Conservation (phyloP, 2,329 filamentous ascomycete genomes). For the Westerdykella ornata region DNA sequence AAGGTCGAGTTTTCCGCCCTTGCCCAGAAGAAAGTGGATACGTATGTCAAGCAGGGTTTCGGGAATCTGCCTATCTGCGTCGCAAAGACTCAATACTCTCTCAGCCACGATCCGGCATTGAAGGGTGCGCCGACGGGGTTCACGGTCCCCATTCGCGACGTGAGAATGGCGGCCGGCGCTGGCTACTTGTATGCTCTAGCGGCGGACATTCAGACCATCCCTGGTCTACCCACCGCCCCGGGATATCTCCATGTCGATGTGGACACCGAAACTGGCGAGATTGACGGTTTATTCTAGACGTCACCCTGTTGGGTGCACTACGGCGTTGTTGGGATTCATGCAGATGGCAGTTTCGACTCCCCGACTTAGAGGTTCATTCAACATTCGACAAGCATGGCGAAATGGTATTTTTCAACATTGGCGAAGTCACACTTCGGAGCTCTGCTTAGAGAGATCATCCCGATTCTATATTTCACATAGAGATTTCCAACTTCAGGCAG, state of each 20-base stretch:
- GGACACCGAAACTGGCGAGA: slow-evolving; percentile 47
- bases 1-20: slow-evolving; percentile 89
- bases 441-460: no score
- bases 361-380: slow-evolving; percentile 4
- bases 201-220: slow-evolving; percentile 97
- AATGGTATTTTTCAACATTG: slow-evolving; percentile 2
- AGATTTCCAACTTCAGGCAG: no score
- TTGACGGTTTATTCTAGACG: slow-evolving; percentile 70
- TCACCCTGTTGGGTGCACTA: not conserved
- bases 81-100: slow-evolving; percentile 96
- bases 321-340: slow-evolving; percentile 1
- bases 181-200: slow-evolving; percentile 78
- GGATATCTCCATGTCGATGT: slow-evolving; percentile 92
- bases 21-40: slow-evolving; percentile 93
- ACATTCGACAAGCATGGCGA: slow-evolving; percentile 6
- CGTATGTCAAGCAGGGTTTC: slow-evolving; percentile 86
- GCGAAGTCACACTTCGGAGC: no score
- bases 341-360: slow-evolving; percentile 1
- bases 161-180: slow-evolving; percentile 86
- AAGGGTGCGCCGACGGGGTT: slow-evolving; percentile 96
- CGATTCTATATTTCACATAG: no score
- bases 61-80: slow-evolving; percentile 91
- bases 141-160: slow-evolving; percentile 88
- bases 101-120: slow-evolving; percentile 84
- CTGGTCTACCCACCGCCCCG: slow-evolving; percentile 86